phyloP scores from a whole-genome alignment of 2,329 filamentous ascomycete genomes.

The Cercospora janseana region DNA sequence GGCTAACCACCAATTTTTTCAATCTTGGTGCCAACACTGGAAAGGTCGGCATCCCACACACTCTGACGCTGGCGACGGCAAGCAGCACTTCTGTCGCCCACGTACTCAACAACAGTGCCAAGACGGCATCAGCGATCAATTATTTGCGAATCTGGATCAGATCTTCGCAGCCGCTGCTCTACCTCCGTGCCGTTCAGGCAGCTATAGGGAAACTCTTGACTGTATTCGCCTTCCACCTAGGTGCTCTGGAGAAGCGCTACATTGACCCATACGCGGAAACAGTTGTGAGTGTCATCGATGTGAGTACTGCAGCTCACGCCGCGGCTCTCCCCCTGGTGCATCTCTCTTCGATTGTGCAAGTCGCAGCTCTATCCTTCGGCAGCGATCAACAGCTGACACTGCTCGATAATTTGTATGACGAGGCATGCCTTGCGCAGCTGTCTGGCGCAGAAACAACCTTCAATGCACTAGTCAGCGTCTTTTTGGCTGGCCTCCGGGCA shows the following conservation, averaged over 20 bases:
- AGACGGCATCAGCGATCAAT: conserved; percentile 50
- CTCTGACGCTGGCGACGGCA: conserved; percentile 11
- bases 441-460: conserved; percentile 63
- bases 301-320: conserved; percentile 58
- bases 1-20: conserved; percentile 73
- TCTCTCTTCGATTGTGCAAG: conserved; percentile 62
- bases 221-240: conserved; percentile 59
- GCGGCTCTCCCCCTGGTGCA: conserved; percentile 57
- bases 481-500: conserved; percentile 76
- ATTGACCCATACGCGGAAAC: conserved; percentile 54
- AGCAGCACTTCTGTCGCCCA: conserved; percentile 36
- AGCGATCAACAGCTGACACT: conserved; percentile 60
- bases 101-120: conserved; percentile 47
- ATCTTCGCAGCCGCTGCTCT: conserved; percentile 36
- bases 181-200: conserved; percentile 68
- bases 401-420: conserved; percentile 73
- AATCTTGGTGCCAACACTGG: conserved; percentile 35
- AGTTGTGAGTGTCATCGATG: conserved; percentile 64
- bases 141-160: conserved; percentile 51
- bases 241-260: conserved; percentile 59
- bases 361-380: conserved; percentile 41
- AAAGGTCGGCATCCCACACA: conserved; percentile 21
- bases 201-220: conserved; percentile 58
- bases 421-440: conserved; percentile 67
- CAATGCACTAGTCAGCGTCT: conserved; percentile 63